These are phyloP conservation scores for Clarireedia sp. DNA, from an alignment of 2,329 filamentous ascomycete genomes.

Conservation along the genomic window DNA sequence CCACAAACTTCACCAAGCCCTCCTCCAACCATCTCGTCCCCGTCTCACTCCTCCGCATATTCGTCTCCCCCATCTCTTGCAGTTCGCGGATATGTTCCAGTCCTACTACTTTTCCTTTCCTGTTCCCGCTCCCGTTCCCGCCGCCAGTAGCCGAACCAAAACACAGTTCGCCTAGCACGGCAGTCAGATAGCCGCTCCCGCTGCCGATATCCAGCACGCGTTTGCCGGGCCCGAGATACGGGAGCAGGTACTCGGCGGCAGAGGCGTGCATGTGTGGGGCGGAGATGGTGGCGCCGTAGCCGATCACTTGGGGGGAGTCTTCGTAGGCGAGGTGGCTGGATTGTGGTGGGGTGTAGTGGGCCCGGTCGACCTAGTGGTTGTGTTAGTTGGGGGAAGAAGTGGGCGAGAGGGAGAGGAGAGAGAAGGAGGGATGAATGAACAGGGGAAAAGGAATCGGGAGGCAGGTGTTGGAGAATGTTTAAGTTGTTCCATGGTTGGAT, in stretches of 20 bases:
- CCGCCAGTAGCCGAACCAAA: no score
- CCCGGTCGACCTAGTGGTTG: slow-evolving; percentile 66
- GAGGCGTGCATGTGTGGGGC: slow-evolving; percentile 67
- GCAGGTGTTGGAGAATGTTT: no score
- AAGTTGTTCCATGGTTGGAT: no score
- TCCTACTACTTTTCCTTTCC: slow-evolving; percentile 49
- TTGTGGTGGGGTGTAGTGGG: slow-evolving; percentile 70
- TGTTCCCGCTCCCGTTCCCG: no score
- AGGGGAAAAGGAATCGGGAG: not conserved
- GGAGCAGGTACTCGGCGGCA: slow-evolving; percentile 54
- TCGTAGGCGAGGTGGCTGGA: slow-evolving; percentile 52
- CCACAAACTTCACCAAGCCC: slow-evolving; percentile 63
- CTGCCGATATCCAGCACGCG: slow-evolving; percentile 67
- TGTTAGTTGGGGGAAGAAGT: not conserved
- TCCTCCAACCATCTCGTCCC: slow-evolving; percentile 52
- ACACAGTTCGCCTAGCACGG: slow-evolving; percentile 64
- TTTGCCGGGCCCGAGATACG: slow-evolving; percentile 40
- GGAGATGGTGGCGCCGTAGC: slow-evolving; percentile 60
- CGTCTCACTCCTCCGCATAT: slow-evolving; percentile 55
- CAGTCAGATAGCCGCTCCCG: slow-evolving; percentile 77
- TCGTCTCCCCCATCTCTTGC: slow-evolving; percentile 52
- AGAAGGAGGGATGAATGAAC: not conserved
- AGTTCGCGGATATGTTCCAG: slow-evolving; percentile 66
- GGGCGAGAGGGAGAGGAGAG: not conserved
- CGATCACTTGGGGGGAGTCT: slow-evolving; percentile 63